Evolutionary conservation across 805 yeast species (phyloP), one percentile per base, ranked within the genome.

Genomic region (Yamadazyma kitorensis): DNA sequence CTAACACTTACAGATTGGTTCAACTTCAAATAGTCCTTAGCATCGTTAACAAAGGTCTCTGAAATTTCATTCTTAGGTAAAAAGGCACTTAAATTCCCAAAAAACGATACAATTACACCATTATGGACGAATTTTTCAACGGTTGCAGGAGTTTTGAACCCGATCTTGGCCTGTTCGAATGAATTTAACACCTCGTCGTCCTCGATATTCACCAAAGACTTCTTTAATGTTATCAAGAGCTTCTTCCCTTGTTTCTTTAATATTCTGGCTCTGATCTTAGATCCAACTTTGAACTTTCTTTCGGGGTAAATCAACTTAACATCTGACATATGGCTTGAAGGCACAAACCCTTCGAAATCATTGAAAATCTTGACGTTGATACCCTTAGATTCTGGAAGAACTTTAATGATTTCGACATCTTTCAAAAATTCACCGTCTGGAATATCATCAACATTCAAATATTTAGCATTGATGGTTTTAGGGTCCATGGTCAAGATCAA

Each of bases 1-100:
- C 81, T 77, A 6, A 86, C 94, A 16, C 47, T 49, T 24, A 93
- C 81, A 1, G 96, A 81, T 61, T 93, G 98, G 4, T 95, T 96
- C 11, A 84, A 52, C 44, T 78, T 79, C 47, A 91, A 72, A 57
- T 82, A 83, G 45, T 88, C 91, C 45, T 74, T 76, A 13, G 96
- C 88, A 36, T 78, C 76, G 33, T 69, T 72, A 24, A 89, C 93
- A 55, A 75, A 86, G 1, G 95, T 79, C 60, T 93, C 98, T 34
- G 94, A 82, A 49, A 93, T 85, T 64, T 93, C 98, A 35, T 81
- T 68, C 44, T 80, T 78, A 19, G 98, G 98, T 41, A 93, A 66
- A 55, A 78, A 89, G 0, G 88, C 98, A 45, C 71, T 76, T 27
- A 86, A 57, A 34, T 72, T 70, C 35, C 93, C 95, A 51, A 86